phyloP scores from a whole-genome alignment of 192 early-diverging fungal genomes.

The Chytriomyces confervae region DNA sequence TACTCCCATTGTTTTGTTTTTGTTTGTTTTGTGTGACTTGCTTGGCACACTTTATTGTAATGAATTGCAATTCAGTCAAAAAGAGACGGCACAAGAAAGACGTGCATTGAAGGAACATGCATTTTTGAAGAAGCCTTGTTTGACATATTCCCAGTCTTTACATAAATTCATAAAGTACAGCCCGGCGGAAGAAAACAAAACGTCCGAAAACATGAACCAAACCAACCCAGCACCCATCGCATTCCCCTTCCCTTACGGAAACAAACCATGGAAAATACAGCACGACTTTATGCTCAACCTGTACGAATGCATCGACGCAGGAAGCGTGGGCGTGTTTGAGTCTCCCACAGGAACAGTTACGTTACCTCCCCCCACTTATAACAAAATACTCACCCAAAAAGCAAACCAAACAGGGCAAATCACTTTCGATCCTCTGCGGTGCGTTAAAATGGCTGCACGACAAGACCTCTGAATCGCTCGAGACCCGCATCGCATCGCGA shows the following conservation, averaged over 20 bases:
- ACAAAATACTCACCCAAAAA: neutral
- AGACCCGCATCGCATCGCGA: conserved; percentile 15
- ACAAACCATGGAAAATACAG: conserved; percentile 75
- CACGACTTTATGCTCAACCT: conserved; percentile 76
- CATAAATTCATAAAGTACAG: no score
- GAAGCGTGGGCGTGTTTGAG: conserved; percentile 84
- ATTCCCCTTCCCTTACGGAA: conserved; percentile 63
- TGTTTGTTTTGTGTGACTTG: no score
- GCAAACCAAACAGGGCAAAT: conserved; percentile 72
- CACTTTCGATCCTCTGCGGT: conserved; percentile 85
- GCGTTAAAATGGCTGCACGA: conserved; percentile 82
- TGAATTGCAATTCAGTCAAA: no score
- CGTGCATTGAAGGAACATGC: no score
- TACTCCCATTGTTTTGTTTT: no score
- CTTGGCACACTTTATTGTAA: no score
- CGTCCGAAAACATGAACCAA: no score
- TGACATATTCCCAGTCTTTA: no score
- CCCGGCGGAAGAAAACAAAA: no score
- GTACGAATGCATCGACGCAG: conserved; percentile 70
- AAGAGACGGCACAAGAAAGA: no score
- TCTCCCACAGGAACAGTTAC: conserved; percentile 89
- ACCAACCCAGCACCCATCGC: no score
- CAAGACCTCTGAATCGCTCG: conserved; percentile 17
- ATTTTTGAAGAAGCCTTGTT: no score
- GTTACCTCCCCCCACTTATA: neutral